A percentile compares a stretch with the other conserved stretches of the same genome.
Evolutionary conservation across 768 basidiomycete species (phyloP).

Genomic region (Calvatia gigantea): DNA sequence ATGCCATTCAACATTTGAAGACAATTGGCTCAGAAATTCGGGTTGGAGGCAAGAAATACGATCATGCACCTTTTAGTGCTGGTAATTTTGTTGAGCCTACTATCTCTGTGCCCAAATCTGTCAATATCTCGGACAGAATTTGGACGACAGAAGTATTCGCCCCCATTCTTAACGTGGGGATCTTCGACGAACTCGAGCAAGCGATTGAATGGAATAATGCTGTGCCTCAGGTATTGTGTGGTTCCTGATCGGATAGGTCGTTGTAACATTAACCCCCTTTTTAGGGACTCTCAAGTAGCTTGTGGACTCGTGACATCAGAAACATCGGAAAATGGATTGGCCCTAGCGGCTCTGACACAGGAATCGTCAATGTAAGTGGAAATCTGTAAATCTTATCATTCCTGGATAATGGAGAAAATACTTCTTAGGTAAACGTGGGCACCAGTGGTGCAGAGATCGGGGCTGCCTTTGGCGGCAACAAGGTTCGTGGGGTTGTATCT

Average conservation of each 20-base stretch:
- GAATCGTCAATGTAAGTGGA: conserved; percentile 81
- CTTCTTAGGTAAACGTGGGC: conserved; percentile 49
- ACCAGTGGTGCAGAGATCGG: conserved; percentile 62
- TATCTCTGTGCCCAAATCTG: conserved; percentile 64
- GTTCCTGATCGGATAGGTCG: conserved; percentile 12
- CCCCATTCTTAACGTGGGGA: conserved; percentile 81
- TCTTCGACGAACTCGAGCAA: conserved; percentile 84
- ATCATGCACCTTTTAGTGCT: conserved; percentile 42
- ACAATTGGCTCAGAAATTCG: conserved; percentile 73
- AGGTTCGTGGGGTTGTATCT: conserved; percentile 41
- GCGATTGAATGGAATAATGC: conserved; percentile 90
- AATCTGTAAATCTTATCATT: conserved; percentile 11
- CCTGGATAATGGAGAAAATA: conserved; percentile 13
- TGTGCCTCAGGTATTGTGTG: conserved; percentile 64
- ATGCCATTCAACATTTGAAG: conserved; percentile 58
- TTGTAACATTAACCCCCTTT: conserved; percentile 11
- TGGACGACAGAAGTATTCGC: conserved; percentile 87
- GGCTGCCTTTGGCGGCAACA: conserved; percentile 93
- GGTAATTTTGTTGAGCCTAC: conserved; percentile 93
- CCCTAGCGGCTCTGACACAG: conserved; percentile 83
- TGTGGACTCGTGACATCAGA: conserved; percentile 86
- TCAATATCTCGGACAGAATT: conserved; percentile 49
- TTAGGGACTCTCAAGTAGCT: conserved; percentile 82
- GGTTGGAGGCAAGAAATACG: conserved; percentile 62
- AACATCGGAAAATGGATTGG: conserved; percentile 92